phyloP scores from a whole-genome alignment of 495 filamentous ascomycete genomes.

The Thermothielavioides terrestris region DNA sequence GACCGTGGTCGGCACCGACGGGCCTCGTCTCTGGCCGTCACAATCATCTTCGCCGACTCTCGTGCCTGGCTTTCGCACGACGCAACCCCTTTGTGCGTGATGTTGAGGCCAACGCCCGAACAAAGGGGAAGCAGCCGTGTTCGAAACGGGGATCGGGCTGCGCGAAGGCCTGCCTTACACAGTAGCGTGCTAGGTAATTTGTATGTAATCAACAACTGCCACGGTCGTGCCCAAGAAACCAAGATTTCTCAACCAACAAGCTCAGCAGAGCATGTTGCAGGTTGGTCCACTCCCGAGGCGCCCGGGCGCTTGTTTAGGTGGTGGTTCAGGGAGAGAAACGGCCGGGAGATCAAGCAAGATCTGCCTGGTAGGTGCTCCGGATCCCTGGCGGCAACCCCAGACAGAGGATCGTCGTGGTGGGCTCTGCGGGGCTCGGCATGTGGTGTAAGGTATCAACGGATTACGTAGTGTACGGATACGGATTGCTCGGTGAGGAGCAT shows the following conservation, averaged over 20 bases:
- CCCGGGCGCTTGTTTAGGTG: neutral
- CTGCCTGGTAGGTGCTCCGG: too few relatives aligned
- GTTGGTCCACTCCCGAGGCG: neutral
- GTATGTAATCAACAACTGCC: too few relatives aligned
- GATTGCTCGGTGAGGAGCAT: too few relatives aligned
- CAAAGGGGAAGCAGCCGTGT: slow-evolving; percentile 1
- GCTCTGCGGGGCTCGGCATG: neutral
- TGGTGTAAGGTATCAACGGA: too few relatives aligned
- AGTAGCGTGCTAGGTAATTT: too few relatives aligned
- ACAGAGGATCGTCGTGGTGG: slow-evolving; percentile 7
- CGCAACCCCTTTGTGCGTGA: slow-evolving; percentile 10
- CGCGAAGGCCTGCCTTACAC: neutral
- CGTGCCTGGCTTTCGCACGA: slow-evolving; percentile 4
- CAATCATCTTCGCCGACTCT: neutral
- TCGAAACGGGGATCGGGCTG: slow-evolving; percentile 6
- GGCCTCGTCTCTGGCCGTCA: neutral
- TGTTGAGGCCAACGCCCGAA: slow-evolving; percentile 1
- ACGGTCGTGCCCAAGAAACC: neutral
- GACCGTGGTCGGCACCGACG: neutral
- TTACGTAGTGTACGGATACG: too few relatives aligned
- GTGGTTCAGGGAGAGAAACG: neutral
- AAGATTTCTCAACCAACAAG: neutral
- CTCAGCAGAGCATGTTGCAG: neutral
- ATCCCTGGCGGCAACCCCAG: too few relatives aligned
- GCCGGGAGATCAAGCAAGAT: slow-evolving; percentile 8